phyloP scores from a whole-genome alignment of 2,329 filamentous ascomycete genomes.

The Drechmeria coniospora region DNA sequence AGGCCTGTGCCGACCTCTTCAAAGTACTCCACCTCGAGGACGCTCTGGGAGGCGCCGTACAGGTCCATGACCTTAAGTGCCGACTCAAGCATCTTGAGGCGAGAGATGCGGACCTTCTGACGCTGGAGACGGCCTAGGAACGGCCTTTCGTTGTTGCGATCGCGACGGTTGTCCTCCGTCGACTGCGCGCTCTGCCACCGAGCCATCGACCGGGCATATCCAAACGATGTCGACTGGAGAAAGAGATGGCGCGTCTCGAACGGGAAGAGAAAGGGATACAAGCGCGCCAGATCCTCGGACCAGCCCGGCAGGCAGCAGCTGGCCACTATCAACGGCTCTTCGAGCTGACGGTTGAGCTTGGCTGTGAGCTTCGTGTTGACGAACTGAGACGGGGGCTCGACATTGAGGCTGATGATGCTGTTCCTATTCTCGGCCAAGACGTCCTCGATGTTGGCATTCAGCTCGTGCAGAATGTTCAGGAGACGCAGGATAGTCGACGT shows the following conservation, averaged over 20 bases:
- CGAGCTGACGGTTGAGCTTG: slow-evolving; percentile 89
- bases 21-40: slow-evolving; percentile 95
- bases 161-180: slow-evolving; percentile 63
- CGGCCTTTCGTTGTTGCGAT: slow-evolving; percentile 77
- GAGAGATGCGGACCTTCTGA: slow-evolving; percentile 95
- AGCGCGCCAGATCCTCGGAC: slow-evolving; percentile 85
- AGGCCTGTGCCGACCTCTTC: slow-evolving; percentile 95
- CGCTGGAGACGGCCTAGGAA: slow-evolving; percentile 84
- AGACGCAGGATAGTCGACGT: slow-evolving; percentile 79
- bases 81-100: slow-evolving; percentile 87
- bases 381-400: slow-evolving; percentile 81
- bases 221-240: slow-evolving; percentile 93
- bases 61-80: slow-evolving; percentile 98
- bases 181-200: slow-evolving; percentile 90
- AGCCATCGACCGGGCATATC: slow-evolving; percentile 92
- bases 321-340: slow-evolving; percentile 91
- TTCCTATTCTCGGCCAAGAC: slow-evolving; percentile 62
- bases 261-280: slow-evolving; percentile 94
- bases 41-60: slow-evolving; percentile 90
- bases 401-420: slow-evolving; percentile 52
- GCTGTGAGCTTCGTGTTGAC: slow-evolving; percentile 98
- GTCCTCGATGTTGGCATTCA: slow-evolving; percentile 89
- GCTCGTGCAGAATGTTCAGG: slow-evolving; percentile 76
- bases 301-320: slow-evolving; percentile 91
- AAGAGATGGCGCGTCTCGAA: slow-evolving; percentile 97